A percentile compares a stretch with the other conserved stretches of the same genome.
These are phyloP conservation scores for Stylonectria norvegica DNA, from an alignment of 2,329 filamentous ascomycete genomes.

Conservation along the genomic window DNA sequence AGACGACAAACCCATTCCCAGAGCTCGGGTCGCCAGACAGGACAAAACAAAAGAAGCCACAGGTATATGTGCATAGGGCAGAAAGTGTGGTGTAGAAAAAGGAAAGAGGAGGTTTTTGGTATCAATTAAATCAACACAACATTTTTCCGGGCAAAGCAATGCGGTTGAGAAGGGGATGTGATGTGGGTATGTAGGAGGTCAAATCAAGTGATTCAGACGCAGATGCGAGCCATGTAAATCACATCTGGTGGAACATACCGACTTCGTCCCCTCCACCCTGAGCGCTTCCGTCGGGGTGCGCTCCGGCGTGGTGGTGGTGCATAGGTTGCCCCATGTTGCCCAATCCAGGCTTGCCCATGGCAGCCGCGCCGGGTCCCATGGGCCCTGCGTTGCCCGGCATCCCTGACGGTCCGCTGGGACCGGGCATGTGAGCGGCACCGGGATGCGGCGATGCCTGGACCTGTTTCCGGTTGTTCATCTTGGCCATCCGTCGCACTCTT, in stretches of 20 bases:
- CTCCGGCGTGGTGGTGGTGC: conserved; percentile 62
- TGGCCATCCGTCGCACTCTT: conserved; percentile 90
- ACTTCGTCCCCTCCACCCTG: conserved; percentile 76
- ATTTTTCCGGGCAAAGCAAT: conserved; percentile 25
- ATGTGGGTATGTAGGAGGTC: conserved; percentile 15
- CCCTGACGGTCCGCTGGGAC: conserved; percentile 61
- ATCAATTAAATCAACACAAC: conserved; percentile 39
- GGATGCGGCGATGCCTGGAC: conserved; percentile 58
- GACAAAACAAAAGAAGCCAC: conserved; percentile 21
- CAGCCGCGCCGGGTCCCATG: conserved; percentile 54
- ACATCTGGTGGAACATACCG: conserved; percentile 98
- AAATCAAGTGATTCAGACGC: conserved; percentile 33
- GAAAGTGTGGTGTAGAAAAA: conserved; percentile 3
- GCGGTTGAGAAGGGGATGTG: conserved; percentile 19
- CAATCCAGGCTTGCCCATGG: conserved; percentile 65
- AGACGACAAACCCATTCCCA: conserved; percentile 33
- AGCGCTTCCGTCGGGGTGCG: conserved; percentile 49
- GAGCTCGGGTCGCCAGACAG: conserved; percentile 22
- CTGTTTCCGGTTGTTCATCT: conserved; percentile 84
- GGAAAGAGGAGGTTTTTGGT: conserved; percentile 27
- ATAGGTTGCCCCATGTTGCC: conserved; percentile 61
- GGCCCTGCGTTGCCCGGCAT: conserved; percentile 60
- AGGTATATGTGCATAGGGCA: conserved; percentile 22
- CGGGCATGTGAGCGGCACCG: conserved; percentile 60
- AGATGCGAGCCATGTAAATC: conserved; percentile 46